Base-by-base conservation (phyloP, 2,329 filamentous ascomycete species). In the Microdochium bolleyi region DNA sequence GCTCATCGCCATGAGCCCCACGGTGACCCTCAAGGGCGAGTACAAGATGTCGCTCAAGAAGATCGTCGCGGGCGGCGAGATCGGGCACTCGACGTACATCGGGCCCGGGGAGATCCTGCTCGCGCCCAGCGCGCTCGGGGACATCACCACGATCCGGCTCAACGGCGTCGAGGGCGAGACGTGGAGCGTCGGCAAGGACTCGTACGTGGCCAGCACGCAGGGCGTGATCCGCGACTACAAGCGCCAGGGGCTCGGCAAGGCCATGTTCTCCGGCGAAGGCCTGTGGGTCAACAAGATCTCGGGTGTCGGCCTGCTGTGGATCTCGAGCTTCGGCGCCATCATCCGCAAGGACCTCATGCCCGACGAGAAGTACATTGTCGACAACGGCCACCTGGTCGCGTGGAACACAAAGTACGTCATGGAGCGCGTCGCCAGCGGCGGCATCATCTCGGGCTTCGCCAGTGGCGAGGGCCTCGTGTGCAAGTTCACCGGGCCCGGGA, bases 381-480 rank as follows among this genome's bases (percentile, higher is more conserved):
- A 96, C 63, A 96, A 96, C 62, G 90, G 90, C 2, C 91, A 97
- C 61, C 77, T 97, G 1, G 91, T 97, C 0, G 92, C 94, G 0
- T 99, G 94, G 94, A 96, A 96, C 67, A 92, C 88, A 64, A 90
- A 95, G 64, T 99, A 97, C 63, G 79, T 89, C 3, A 83, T 99
- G 57, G 91, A 96, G 72, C 85, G 94, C 16, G 87, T 95, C 3
- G 85, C 92, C 0, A 94, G 88, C 2, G 94, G 94, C 2, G 94
- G 94, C 37, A 84, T 99, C 57, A 87, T 99, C n/a, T 92, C 89
- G n/a, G 85, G 86, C 10, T 69, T 96, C 22, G 83, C 85, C 25
- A 85, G 89, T 0, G 87, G 80, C 0, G 94, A 99, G 70, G 94
- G 94, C 0, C 73, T 97, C 34, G 92, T 96, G 3, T 99, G 94